A percentile compares a stretch with the other conserved stretches of the same genome.
Conservation (phyloP, 2,329 filamentous ascomycete genomes). For the Trichoderma sp. region DNA sequence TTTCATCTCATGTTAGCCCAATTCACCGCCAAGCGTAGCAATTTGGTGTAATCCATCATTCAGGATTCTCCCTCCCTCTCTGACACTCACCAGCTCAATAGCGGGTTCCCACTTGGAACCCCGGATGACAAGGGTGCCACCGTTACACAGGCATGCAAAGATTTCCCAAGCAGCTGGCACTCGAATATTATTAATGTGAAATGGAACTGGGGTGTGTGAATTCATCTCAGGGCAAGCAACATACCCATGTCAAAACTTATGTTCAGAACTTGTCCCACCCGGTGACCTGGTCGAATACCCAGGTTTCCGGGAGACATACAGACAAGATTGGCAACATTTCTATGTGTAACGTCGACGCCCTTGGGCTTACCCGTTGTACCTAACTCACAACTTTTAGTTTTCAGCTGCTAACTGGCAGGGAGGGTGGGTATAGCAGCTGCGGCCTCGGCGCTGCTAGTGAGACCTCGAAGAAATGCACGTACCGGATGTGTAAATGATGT, state of each 20-base stretch:
- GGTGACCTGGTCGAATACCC: constrained; percentile 48
- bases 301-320: constrained; percentile 51
- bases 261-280: constrained; percentile 55
- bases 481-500: constrained; percentile 57
- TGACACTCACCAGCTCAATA: constrained; percentile 42
- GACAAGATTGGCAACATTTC: constrained; percentile 54
- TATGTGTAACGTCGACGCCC: constrained; percentile 57
- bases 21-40: background rate
- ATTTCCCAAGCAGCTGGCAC: constrained; percentile 59
- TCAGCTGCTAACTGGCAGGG: background rate
- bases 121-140: constrained; percentile 54
- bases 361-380: constrained; percentile 57
- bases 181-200: constrained; percentile 18
- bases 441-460: background rate
- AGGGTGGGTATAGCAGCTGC: background rate
- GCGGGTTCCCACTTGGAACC: constrained; percentile 49
- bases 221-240: constrained; percentile 22
- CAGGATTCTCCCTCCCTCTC: background rate
- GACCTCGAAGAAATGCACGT: constrained; percentile 14
- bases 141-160: constrained; percentile 56
- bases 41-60: background rate
- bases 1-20: background rate
- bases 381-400: constrained; percentile 22
- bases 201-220: background rate
- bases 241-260: constrained; percentile 62